Conservation (phyloP, 1,284 basidiomycete species). For the Ceratobasidium sp. region DNA sequence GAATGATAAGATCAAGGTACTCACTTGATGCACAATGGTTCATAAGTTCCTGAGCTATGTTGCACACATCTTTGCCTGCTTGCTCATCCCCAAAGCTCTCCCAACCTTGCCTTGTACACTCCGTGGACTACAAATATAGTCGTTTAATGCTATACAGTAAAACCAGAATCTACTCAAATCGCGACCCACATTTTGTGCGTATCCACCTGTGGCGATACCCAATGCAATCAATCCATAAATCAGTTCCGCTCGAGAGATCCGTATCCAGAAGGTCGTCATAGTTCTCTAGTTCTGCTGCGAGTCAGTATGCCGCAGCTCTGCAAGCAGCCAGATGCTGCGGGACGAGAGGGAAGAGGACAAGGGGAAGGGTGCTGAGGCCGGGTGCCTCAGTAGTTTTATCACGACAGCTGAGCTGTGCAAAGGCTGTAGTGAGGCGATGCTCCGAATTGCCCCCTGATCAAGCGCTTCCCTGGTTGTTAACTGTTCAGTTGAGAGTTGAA, state of each 20-base stretch:
- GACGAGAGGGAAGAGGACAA: not conserved
- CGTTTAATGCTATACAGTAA: not conserved
- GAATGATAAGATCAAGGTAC: too few species aligned
- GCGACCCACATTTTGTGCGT: not conserved
- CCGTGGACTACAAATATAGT: not conserved
- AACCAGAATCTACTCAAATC: not conserved
- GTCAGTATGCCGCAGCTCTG: constrained; percentile 2
- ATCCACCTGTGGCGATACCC: constrained; percentile 18
- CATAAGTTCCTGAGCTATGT: constrained; percentile 14
- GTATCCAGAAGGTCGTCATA: not conserved
- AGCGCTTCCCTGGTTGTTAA: constrained; percentile 12
- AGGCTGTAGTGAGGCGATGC: constrained; percentile 11
- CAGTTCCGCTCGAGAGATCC: not conserved
- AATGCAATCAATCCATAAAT: not conserved
- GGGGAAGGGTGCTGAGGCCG: constrained; percentile 18
- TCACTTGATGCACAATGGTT: not conserved
- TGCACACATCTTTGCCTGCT: constrained; percentile 14
- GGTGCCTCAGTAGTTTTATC: constrained; percentile 24
- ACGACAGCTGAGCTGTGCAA: constrained; percentile 30
- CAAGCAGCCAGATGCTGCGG: constrained; percentile 11
- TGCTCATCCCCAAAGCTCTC: not conserved
- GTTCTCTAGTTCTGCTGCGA: not conserved
- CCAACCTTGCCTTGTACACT: not conserved
- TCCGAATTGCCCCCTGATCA: not conserved
- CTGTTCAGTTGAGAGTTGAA: not conserved